Percentiles rank a stretch among this genome's conserved stretches.
These are phyloP conservation scores for Dioscorea dumetorum DNA, from an alignment of 106 monocot species.

Conservation along the genomic window DNA sequence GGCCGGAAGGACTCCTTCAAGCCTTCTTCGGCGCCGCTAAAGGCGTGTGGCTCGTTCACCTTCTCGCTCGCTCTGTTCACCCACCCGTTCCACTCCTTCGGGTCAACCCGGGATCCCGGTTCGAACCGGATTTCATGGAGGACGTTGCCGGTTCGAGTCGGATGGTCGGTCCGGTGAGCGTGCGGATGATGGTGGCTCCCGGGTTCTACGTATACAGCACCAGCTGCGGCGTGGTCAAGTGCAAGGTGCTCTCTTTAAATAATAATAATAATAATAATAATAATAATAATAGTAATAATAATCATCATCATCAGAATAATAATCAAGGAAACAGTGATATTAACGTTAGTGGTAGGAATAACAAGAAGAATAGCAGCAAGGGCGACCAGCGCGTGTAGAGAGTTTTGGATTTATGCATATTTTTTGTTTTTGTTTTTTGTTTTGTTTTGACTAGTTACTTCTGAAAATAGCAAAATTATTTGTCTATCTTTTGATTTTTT, in stretches of 20 bases:
- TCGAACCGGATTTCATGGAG: constrained; percentile 82
- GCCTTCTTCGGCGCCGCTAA: constrained; percentile 87
- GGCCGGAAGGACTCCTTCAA: constrained; percentile 78
- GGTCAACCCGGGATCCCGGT: constrained; percentile 42
- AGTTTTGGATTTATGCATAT: too few relatives aligned
- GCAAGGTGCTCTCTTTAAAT: constrained; percentile 49
- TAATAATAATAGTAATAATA: background rate
- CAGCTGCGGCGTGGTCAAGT: constrained; percentile 43
- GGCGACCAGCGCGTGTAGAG: too few relatives aligned
- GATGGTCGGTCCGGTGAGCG: constrained; percentile 11
- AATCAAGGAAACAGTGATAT: background rate
- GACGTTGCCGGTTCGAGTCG: constrained; percentile 17
- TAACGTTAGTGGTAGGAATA: too few relatives aligned
- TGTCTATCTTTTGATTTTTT: too few relatives aligned
- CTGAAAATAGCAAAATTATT: too few relatives aligned
- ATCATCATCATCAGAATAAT: too few relatives aligned
- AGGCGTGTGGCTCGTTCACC: constrained; percentile 57
- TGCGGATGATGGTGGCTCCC: constrained; percentile 76
- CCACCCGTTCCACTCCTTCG: constrained; percentile 53
- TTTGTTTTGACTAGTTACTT: too few relatives aligned
- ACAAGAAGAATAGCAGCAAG: too few relatives aligned
- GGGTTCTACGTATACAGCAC: constrained; percentile 65
- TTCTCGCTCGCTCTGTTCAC: constrained; percentile 65
- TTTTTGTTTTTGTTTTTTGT: too few relatives aligned
- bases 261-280: background rate